Evolutionary conservation across 2,329 filamentous ascomycete species (phyloP).

Genomic region (Sporothrix humicola): DNA sequence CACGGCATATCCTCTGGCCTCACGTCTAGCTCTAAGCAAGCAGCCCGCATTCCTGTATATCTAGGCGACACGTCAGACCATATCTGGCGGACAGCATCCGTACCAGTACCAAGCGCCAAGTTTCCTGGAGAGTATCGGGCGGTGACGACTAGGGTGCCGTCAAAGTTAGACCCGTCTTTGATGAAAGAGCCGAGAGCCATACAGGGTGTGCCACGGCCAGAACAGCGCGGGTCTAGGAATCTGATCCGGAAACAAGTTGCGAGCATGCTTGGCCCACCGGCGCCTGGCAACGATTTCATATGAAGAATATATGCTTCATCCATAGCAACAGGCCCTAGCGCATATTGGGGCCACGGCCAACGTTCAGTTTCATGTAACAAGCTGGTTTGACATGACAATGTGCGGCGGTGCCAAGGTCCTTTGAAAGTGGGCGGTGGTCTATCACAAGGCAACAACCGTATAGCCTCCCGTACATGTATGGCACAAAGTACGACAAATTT

Average conservation of each 20-base stretch:
- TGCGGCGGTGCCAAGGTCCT: too few relatives aligned
- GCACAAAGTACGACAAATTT: too few relatives aligned
- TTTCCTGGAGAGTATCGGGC: constrained; percentile 67
- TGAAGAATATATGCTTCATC: background rate
- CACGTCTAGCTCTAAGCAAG: constrained; percentile 42
- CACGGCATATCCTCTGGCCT: constrained; percentile 55
- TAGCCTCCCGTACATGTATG: too few relatives aligned
- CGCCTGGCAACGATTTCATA: constrained; percentile 29
- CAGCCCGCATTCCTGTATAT: constrained; percentile 60
- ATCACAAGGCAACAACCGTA: too few relatives aligned
- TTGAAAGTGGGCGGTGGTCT: too few relatives aligned
- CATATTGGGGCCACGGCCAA: too few relatives aligned
- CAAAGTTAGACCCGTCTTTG: constrained; percentile 80
- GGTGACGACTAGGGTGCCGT: constrained; percentile 70
- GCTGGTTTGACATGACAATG: too few relatives aligned
- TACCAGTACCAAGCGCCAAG: constrained; percentile 64
- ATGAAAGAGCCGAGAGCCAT: constrained; percentile 94
- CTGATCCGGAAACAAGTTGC: constrained; percentile 62
- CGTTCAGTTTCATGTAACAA: too few relatives aligned
- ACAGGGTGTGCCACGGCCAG: constrained; percentile 77
- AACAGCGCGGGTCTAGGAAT: constrained; percentile 57
- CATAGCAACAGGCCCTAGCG: too few relatives aligned
- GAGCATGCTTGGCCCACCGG: constrained; percentile 44
- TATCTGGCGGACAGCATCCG: constrained; percentile 73
- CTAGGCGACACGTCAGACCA: constrained; percentile 77